Base-by-base conservation (phyloP, 768 basidiomycete species). In the Coprinopsis sp. region DNA sequence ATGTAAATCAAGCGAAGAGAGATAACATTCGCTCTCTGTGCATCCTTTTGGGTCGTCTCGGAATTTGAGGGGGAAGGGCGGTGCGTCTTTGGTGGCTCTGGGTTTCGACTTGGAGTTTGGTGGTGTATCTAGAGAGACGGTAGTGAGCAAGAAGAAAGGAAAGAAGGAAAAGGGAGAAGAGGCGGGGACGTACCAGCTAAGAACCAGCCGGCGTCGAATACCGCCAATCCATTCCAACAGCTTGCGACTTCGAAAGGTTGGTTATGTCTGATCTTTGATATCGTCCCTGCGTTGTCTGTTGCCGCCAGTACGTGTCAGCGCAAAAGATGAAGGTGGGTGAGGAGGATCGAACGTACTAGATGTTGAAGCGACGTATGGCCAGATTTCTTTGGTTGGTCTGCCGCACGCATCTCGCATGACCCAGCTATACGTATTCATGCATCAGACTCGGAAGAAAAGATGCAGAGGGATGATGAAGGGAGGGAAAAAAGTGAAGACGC, bases 361-460 rank as follows among this genome's bases (percentile, higher is more conserved):
- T 7, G 27, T 28, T 10, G 28, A 29, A n/a, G 27, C 27, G 23
- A 39, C 18, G 18, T 42, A 42, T 6, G 40, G 40, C 40, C 40
- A 42, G 6, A 42, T 28, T 42, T 42, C 40, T 18, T 30, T 42
- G 27, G 28, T 30, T 28, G 24, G 24, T 5, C 40, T 4, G 5
- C 40, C 40, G 18, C 40, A 42, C 12, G 40, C 40, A 19, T 42
- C 40, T 24, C 40, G 40, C 6, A 42, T 24, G 13, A 42, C 40
- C 40, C 40, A 42, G 4, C 40, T 28, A 21, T 18, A 24, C n/a
- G 23, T 21, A 39, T 24, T 5, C 8, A 36, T 8, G 7, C 7
- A 36, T 36, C 21, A 36, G 34, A 36, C 30, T 31, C 30, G 30
- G 30, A 37, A 37, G 36, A 37, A 7, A 19, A 11, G 8, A 37